These are phyloP conservation scores for Rhodofomes roseus DNA, from an alignment of 1,284 basidiomycete species.

Conservation along the genomic window DNA sequence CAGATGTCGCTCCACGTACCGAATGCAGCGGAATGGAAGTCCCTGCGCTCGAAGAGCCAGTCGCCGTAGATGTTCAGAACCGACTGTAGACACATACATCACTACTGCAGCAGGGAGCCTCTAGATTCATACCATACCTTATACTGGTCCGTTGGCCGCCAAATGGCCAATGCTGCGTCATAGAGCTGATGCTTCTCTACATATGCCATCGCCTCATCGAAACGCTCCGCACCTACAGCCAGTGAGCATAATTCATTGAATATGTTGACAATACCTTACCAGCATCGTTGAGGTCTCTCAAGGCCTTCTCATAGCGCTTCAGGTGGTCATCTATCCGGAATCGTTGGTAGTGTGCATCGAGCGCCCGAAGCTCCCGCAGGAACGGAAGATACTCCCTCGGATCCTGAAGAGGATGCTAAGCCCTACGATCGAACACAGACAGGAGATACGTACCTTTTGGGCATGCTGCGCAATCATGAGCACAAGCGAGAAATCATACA, in stretches of 20 bases:
- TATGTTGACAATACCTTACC: constrained; percentile 41
- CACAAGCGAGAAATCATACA: constrained; percentile 98
- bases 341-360: constrained; percentile 81
- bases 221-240: constrained; percentile 50
- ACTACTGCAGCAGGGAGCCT: background rate
- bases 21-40: constrained; percentile 81
- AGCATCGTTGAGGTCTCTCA: constrained; percentile 72
- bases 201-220: constrained; percentile 81
- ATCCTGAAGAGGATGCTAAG: constrained; percentile 52
- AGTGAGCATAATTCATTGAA: background rate
- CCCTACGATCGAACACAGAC: background rate
- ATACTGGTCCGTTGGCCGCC: constrained; percentile 62
- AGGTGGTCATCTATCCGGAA: constrained; percentile 96
- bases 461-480: constrained; percentile 96
- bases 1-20: constrained; percentile 46
- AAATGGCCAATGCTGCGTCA: constrained; percentile 69
- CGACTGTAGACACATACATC: constrained; percentile 11
- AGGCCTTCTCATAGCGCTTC: constrained; percentile 71
- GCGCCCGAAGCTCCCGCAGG: constrained; percentile 81
- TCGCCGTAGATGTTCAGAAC: constrained; percentile 85
- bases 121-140: constrained; percentile 38
- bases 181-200: constrained; percentile 80
- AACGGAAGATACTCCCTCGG: constrained; percentile 98
- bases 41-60: constrained; percentile 82
- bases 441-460: constrained; percentile 66